These are phyloP conservation scores for Nemania abortiva DNA, from an alignment of 2,329 filamentous ascomycete genomes.

Conservation along the genomic window DNA sequence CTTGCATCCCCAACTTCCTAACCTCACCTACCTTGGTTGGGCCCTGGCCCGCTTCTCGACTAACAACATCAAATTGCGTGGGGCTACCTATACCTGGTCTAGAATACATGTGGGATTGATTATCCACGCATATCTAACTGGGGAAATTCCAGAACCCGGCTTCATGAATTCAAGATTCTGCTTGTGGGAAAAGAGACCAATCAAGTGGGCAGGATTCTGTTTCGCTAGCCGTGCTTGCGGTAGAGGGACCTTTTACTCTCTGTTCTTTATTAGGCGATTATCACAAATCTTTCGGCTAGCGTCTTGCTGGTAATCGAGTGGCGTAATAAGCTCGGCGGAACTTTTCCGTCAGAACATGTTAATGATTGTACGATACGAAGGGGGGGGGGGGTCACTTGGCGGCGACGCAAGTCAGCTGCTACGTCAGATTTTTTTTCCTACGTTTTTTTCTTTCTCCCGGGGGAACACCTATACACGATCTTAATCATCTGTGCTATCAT, in stretches of 20 bases:
- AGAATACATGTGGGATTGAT: background rate
- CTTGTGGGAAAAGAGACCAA: background rate
- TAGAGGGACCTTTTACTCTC: background rate
- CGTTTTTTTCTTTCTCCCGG: background rate
- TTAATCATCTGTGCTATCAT: background rate
- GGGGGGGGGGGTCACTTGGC: background rate
- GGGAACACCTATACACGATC: background rate
- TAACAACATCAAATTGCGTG: conserved; percentile 16
- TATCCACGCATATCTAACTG: background rate
- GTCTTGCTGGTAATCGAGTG: background rate
- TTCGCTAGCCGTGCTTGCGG: conserved; percentile 1
- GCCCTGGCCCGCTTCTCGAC: background rate
- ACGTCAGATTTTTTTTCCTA: background rate
- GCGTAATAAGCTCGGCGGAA: conserved; percentile 20
- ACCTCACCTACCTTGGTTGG: background rate
- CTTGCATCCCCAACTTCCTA: background rate
- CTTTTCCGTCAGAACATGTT: conserved; percentile 3
- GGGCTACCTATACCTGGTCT: background rate
- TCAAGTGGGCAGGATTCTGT: background rate
- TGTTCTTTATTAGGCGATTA: background rate
- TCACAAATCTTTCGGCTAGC: background rate
- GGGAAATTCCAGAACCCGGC: conserved; percentile 8
- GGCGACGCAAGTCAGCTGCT: conserved; percentile 18
- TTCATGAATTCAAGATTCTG: conserved; percentile 5
- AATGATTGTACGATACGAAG: conserved; percentile 8